Conservation (phyloP, 2,329 filamentous ascomycete species). For the Epichloe bromicola region DNA sequence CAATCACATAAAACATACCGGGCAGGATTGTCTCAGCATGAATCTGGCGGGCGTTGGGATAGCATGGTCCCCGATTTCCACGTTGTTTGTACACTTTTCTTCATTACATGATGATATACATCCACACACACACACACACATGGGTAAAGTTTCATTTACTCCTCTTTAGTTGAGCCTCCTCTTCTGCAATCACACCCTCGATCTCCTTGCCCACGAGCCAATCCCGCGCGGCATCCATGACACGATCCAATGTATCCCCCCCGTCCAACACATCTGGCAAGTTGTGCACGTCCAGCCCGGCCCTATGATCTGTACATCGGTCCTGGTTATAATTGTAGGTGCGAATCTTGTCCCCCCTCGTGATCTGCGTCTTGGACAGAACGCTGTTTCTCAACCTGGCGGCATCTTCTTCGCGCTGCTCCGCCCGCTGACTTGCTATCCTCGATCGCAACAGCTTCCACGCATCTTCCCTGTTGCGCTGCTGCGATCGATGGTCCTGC, state of each 20-base stretch:
- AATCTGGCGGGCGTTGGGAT: background rate
- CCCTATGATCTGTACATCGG: conserved; percentile 79
- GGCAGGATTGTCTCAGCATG: background rate
- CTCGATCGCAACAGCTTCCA: conserved; percentile 76
- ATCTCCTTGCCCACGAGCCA: conserved; percentile 71
- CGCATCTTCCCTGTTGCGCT: conserved; percentile 74
- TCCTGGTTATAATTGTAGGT: conserved; percentile 74
- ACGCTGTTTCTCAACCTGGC: conserved; percentile 63
- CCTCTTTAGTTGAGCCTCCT: conserved; percentile 26
- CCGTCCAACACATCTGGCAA: conserved; percentile 70
- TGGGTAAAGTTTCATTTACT: background rate
- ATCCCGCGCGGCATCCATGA: conserved; percentile 65
- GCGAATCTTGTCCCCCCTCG: conserved; percentile 82
- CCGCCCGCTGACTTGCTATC: conserved; percentile 65
- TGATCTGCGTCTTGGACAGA: conserved; percentile 68
- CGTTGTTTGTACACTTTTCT: background rate
- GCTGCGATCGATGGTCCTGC: conserved; percentile 85
- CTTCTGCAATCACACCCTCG: conserved; percentile 53
- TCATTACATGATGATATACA: background rate
- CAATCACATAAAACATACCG: background rate
- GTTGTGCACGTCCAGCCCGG: conserved; percentile 66
- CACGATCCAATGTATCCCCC: conserved; percentile 52
- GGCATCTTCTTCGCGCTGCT: conserved; percentile 73
- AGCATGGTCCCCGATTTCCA: background rate
- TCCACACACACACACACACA: background rate